phyloP scores from a whole-genome alignment of 257 asterid species.

The Cinchona pubescens region DNA sequence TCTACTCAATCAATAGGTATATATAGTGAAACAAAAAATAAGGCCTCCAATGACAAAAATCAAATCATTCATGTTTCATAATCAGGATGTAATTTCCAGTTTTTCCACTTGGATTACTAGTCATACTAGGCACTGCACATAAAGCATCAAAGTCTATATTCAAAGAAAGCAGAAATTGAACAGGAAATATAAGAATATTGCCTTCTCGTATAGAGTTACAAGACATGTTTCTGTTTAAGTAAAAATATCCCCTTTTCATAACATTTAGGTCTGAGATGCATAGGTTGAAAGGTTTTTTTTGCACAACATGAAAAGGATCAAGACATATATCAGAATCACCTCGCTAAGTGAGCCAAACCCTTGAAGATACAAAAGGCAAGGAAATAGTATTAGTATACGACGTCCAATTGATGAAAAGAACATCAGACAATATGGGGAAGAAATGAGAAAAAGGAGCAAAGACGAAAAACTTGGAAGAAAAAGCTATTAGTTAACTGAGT shows the following conservation, averaged over 20 bases:
- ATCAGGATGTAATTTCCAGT: neutral
- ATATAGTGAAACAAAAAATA: neutral
- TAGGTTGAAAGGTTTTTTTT: neutral
- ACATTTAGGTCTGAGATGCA: neutral
- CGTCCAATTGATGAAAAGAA: neutral
- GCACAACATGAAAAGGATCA: neutral
- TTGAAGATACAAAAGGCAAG: too few species aligned
- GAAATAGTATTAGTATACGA: neutral
- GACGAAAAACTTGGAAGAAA: neutral
- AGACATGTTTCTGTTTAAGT: neutral
- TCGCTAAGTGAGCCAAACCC: too few species aligned
- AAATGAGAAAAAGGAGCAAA: neutral
- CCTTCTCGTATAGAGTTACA: neutral
- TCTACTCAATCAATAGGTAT: neutral
- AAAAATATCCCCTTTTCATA: neutral
- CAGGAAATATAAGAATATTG: neutral
- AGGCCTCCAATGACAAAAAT: neutral
- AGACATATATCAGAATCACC: too few species aligned
- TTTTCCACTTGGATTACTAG: neutral
- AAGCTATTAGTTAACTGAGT: neutral
- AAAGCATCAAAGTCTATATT: neutral
- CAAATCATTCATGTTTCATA: neutral
- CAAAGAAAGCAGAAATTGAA: neutral
- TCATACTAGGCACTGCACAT: neutral
- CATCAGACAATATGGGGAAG: neutral